These are phyloP conservation scores for Ceratocystis variospora DNA, from an alignment of 2,329 filamentous ascomycete species.

Conservation along the genomic window DNA sequence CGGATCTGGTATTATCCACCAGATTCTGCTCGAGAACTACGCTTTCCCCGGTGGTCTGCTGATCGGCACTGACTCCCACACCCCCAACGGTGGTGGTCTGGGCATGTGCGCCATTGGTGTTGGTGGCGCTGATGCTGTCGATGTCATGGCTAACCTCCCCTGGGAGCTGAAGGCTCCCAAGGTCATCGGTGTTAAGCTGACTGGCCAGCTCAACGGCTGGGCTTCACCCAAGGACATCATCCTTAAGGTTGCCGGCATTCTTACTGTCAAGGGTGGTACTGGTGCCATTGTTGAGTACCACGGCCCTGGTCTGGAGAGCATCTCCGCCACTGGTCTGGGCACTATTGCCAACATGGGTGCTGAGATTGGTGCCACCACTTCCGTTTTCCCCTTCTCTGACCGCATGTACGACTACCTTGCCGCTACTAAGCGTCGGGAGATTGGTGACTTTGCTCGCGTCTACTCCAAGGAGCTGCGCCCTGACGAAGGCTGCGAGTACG, in stretches of 20 bases:
- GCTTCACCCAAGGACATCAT: conserved; percentile 89
- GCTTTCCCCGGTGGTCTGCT: conserved; percentile 96
- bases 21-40: conserved; percentile 97
- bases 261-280: conserved; percentile 96
- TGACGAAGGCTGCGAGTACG: conserved; percentile 87
- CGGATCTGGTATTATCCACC: conserved; percentile 97
- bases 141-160: conserved; percentile 92
- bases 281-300: conserved; percentile 75
- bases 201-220: conserved; percentile 81
- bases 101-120: conserved; percentile 93
- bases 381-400: conserved; percentile 95
- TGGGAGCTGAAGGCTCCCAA: conserved; percentile 99
- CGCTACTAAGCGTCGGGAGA: conserved; percentile 78
- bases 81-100: conserved; percentile 90
- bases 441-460: conserved; percentile 74
- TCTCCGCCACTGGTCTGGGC: conserved; percentile 69
- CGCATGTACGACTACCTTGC: conserved; percentile 92
- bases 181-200: conserved; percentile 90
- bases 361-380: conserved; percentile 76
- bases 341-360: conserved; percentile 64
- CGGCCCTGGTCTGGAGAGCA: conserved; percentile 51
- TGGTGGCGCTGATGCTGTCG: conserved; percentile 93
- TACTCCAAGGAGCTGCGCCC: conserved; percentile 78
- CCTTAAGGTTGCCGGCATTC: conserved; percentile 87
- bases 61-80: conserved; percentile 96